Evolutionary conservation across 1,284 basidiomycete species (phyloP).

Genomic region (Apiotrichum montevideense): DNA sequence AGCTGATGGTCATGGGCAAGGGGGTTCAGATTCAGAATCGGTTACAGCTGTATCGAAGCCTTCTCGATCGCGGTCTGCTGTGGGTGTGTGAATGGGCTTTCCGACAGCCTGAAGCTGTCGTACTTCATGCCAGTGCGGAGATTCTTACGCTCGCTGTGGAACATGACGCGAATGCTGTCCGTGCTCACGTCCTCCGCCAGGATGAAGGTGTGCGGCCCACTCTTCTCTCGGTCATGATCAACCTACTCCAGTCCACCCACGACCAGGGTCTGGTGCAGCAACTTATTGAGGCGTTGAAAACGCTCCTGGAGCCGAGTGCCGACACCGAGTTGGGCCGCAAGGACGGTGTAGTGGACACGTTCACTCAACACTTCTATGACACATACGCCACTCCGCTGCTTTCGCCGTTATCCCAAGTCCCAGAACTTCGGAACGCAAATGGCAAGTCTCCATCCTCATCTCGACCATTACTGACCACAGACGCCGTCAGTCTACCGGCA

Average conservation of each 20-base stretch:
- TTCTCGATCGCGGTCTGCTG: constrained; percentile 83
- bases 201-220: constrained; percentile 56
- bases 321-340: constrained; percentile 46
- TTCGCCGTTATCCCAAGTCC: constrained; percentile 68
- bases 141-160: constrained; percentile 82
- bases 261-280: constrained; percentile 87
- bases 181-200: constrained; percentile 76
- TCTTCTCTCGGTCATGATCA: constrained; percentile 67
- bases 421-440: constrained; percentile 49
- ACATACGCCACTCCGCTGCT: constrained; percentile 67
- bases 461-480: neutral
- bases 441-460: neutral
- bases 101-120: constrained; percentile 49
- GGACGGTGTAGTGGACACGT: constrained; percentile 60
- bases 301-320: constrained; percentile 63
- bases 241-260: constrained; percentile 66
- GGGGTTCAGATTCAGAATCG: constrained; percentile 85
- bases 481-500: neutral
- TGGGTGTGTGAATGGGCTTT: constrained; percentile 90
- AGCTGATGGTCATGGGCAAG: constrained; percentile 92
- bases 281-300: constrained; percentile 80
- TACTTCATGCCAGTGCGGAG: constrained; percentile 80
- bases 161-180: constrained; percentile 81
- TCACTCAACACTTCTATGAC: constrained; percentile 86
- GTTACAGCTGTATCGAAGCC: constrained; percentile 76